These are phyloP conservation scores for Chenopodium album DNA, from an alignment of 148 eudicot species.

Conservation along the genomic window DNA sequence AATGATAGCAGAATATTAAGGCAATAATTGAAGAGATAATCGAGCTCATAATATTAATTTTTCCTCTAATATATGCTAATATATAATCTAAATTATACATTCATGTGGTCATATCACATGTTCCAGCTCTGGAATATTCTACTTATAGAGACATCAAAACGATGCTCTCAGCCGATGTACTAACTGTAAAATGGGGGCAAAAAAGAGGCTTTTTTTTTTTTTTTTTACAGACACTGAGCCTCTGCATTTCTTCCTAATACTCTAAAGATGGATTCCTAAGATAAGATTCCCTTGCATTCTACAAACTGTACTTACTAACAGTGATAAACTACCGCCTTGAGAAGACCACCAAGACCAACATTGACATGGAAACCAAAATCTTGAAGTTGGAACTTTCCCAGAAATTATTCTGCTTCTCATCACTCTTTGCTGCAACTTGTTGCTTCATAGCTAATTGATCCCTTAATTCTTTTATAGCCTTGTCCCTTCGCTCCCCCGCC, in stretches of 20 bases:
- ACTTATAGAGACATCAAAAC: conserved; percentile 6
- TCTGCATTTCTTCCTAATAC: conserved; percentile 21
- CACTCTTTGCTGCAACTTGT: conserved; percentile 23
- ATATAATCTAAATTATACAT: conserved; percentile 17
- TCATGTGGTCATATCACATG: conserved; percentile 14
- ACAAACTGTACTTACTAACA: conserved; percentile 24
- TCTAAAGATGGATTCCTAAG: conserved; percentile 23
- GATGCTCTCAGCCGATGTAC: neutral
- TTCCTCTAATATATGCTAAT: neutral
- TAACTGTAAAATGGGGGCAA: too few species aligned
- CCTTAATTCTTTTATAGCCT: conserved; percentile 73
- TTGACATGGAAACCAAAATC: conserved; percentile 74
- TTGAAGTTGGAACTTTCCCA: conserved; percentile 84
- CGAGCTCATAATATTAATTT: neutral
- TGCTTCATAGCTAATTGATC: conserved; percentile 65
- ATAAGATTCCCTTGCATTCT: conserved; percentile 22
- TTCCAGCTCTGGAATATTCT: conserved; percentile 16
- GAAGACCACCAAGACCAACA: conserved; percentile 72
- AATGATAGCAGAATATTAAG: neutral
- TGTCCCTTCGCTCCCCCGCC: conserved; percentile 85
- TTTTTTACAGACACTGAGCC: conserved; percentile 20
- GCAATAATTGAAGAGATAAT: conserved; percentile 9
- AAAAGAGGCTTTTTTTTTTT: neutral
- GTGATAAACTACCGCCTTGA: conserved; percentile 60
- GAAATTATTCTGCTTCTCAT: conserved; percentile 55